Evolutionary conservation across 2,329 filamentous ascomycete genomes (phyloP).

Genomic region (Fusarium compactum): DNA sequence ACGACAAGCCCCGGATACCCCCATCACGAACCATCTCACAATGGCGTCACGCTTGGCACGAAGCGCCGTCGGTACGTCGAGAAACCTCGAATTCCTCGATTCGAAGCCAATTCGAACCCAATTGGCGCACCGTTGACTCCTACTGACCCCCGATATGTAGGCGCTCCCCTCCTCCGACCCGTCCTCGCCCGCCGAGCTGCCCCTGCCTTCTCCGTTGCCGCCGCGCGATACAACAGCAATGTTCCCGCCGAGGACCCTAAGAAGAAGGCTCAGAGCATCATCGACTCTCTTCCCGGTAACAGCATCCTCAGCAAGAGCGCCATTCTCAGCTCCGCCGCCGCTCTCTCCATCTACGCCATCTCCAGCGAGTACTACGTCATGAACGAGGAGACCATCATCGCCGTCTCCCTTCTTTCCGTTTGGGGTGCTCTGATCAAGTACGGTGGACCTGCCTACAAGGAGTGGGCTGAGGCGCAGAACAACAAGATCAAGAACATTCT

Average conservation of each 20-base stretch:
- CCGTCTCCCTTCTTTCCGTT: constrained; percentile 90
- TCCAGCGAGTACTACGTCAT: constrained; percentile 99
- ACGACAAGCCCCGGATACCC: constrained; percentile 60
- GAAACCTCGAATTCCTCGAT: constrained; percentile 22
- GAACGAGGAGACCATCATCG: constrained; percentile 98
- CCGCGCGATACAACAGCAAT: constrained; percentile 78
- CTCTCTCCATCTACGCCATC: constrained; percentile 92
- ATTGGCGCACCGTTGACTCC: constrained; percentile 48
- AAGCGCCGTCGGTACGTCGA: constrained; percentile 88
- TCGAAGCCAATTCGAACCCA: constrained; percentile 35
- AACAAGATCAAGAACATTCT: constrained; percentile 95
- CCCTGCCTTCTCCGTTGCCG: constrained; percentile 78
- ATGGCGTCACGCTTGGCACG: constrained; percentile 99
- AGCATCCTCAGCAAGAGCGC: constrained; percentile 95
- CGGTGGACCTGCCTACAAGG: constrained; percentile 89
- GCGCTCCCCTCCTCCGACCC: constrained; percentile 91
- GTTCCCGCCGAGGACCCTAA: constrained; percentile 90
- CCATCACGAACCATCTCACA: constrained; percentile 73
- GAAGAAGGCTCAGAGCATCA: constrained; percentile 95
- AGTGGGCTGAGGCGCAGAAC: constrained; percentile 91
- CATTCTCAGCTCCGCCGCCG: constrained; percentile 92
- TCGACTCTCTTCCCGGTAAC: constrained; percentile 93
- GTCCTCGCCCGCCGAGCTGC: constrained; percentile 79
- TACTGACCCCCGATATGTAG: constrained; percentile 60
- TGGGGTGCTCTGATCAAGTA: constrained; percentile 95